These are phyloP conservation scores for Daldinia loculata DNA, from an alignment of 495 filamentous ascomycete species.

Conservation along the genomic window DNA sequence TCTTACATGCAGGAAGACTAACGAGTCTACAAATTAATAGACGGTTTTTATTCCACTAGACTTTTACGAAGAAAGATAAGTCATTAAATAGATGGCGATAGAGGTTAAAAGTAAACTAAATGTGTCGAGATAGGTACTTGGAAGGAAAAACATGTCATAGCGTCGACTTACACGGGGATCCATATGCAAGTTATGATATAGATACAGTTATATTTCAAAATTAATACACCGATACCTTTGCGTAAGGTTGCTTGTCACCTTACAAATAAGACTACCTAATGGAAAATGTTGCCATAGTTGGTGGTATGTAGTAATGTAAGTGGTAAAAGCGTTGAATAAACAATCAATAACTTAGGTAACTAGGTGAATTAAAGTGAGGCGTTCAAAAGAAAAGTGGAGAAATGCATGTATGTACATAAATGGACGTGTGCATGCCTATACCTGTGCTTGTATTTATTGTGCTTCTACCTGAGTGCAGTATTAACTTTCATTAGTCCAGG, in stretches of 20 bases:
- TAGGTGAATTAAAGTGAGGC: background rate
- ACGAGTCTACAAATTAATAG: background rate
- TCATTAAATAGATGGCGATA: too few relatives aligned
- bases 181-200: too few relatives aligned
- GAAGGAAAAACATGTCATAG: too few relatives aligned
- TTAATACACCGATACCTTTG: background rate
- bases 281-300: background rate
- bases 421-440: background rate
- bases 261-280: background rate
- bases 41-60: background rate
- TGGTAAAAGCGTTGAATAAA: background rate
- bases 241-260: too few relatives aligned
- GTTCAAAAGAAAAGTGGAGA: background rate
- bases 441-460: background rate
- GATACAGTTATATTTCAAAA: too few relatives aligned
- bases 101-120: too few relatives aligned
- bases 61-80: background rate
- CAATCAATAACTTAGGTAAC: background rate
- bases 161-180: too few relatives aligned
- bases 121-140: too few relatives aligned
- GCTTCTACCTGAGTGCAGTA: background rate
- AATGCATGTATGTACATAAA: constrained; percentile 6
- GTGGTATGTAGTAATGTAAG: background rate
- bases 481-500: constrained; percentile 15
- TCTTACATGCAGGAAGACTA: background rate